Base-by-base conservation (phyloP, 2,329 filamentous ascomycete species). In the Ustulina deusta region DNA sequence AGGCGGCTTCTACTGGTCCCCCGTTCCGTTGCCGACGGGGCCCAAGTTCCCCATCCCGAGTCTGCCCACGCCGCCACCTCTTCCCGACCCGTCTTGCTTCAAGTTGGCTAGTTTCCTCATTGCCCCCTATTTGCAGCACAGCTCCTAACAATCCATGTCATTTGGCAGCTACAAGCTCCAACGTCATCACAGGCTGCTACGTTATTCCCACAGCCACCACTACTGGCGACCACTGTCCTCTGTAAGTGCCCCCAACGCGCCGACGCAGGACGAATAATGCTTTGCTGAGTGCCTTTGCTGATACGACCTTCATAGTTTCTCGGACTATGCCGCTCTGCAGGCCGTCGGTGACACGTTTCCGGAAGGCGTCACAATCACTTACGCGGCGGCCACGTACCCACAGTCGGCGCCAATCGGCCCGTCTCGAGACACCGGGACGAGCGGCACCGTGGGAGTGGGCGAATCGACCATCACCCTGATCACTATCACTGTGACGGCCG, bases 1-100 rank as follows among this genome's bases (percentile, higher is more conserved):
- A 25, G 54, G 54, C 38, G 54, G 54, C 25, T 57, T 57, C n/a
- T 57, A 57, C 20, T 57, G 54, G 54, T 57, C 54, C 22, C 54
- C 54, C 17, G 20, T 57, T 40, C 54, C 54, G 17, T 5, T 9
- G 4, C 54, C 54, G 22, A 22, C 32, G n/a, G 54, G 54, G 20
- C 54, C 54, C 32, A 38, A 57, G 54, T 57, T 40, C 11, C 54
- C 54, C 32, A 57, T 57, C 17, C 54, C 54, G 11, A 57, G 38
- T 29, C 34, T 57, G 7, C 54, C 54, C 34, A 13, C 11, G 20
- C 32, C 20, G 22, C 54, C 54, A 4, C 54, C 54, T 44, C n/a
- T 42, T 20, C 54, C 54, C 3, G 34, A 42, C 20, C 54, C 54
- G n/a, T 29, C 54, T 42, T 57, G 54, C 54, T 57, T 57, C 54